Percentiles rank a stretch among this genome's conserved stretches.
Conservation (phyloP, 495 filamentous ascomycete species). For the Lasiosphaeris hirsuta region DNA sequence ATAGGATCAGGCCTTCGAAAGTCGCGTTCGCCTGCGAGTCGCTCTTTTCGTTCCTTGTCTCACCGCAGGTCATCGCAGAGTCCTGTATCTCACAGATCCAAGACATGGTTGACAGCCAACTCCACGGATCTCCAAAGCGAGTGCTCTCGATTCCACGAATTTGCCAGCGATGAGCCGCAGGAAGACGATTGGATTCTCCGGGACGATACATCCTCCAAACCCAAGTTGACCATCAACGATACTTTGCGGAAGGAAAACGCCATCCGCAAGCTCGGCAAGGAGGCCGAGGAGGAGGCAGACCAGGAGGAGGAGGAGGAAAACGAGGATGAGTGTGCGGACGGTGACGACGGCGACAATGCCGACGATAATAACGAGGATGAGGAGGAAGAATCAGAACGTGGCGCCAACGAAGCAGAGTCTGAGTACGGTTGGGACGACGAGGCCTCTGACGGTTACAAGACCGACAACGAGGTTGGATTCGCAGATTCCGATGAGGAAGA, state of each 20-base stretch:
- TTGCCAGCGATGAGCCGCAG: constrained; percentile 74
- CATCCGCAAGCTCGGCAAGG: constrained; percentile 82
- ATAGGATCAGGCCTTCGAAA: constrained; percentile 34
- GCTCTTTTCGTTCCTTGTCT: constrained; percentile 49
- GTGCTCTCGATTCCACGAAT: constrained; percentile 84
- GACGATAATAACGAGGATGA: constrained; percentile 44
- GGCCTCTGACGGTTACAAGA: constrained; percentile 75
- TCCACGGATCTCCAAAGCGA: constrained; percentile 59
- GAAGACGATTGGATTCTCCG: constrained; percentile 85
- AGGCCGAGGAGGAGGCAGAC: constrained; percentile 62
- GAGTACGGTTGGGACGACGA: constrained; percentile 67
- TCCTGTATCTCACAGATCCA: constrained; percentile 30
- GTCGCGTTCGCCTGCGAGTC: constrained; percentile 15
- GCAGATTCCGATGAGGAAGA: constrained; percentile 86
- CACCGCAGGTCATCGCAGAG: constrained; percentile 34
- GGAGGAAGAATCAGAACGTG: constrained; percentile 11
- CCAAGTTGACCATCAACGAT: constrained; percentile 80
- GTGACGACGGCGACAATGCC: constrained; percentile 49
- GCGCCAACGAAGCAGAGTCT: constrained; percentile 40
- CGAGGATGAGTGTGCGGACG: constrained; percentile 44
- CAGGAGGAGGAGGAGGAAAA: constrained; percentile 47
- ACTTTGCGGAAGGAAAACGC: constrained; percentile 86
- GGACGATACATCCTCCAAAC: constrained; percentile 52
- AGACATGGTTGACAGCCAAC: constrained; percentile 48
- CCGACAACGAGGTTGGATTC: constrained; percentile 94